Percentiles rank a stretch among this genome's conserved stretches.
Evolutionary conservation across 177 flowering plant species (phyloP).

Genomic region (Tripterygium wilfordii): DNA sequence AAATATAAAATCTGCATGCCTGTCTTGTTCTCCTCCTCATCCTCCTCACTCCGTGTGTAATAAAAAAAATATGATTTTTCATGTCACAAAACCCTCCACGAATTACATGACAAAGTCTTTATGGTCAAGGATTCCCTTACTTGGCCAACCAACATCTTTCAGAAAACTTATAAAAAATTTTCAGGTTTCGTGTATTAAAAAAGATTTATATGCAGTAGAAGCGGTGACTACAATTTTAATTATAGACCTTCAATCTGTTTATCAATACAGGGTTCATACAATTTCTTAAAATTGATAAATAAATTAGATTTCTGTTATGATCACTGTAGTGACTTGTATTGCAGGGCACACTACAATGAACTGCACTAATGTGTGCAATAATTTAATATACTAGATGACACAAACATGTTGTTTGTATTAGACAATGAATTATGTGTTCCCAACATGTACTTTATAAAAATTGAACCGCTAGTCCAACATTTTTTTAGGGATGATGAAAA

Average conservation of each 20-base stretch:
- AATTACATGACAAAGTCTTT: constrained; percentile 18
- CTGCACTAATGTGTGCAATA: no score
- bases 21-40: no score
- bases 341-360: no score
- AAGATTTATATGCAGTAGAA: no score
- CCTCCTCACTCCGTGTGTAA: no score
- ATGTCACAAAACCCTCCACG: constrained; percentile 2
- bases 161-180: constrained; percentile 3
- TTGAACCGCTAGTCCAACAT: constrained; percentile 9
- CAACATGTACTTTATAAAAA: constrained; percentile 16
- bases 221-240: neutral
- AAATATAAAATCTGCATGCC: no score
- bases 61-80: constrained; percentile 1
- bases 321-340: no score
- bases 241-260: no score
- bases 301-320: no score
- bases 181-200: no score
- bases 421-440: constrained; percentile 5
- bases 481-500: constrained; percentile 17
- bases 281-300: no score
- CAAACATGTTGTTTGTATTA: constrained; percentile 10
- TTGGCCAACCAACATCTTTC: constrained; percentile 15
- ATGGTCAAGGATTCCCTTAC: constrained; percentile 15
- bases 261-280: no score
- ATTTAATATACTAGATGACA: constrained; percentile 8